Conservation (phyloP, 306 rosid genomes). For the Macrotyloma uniflorum region DNA sequence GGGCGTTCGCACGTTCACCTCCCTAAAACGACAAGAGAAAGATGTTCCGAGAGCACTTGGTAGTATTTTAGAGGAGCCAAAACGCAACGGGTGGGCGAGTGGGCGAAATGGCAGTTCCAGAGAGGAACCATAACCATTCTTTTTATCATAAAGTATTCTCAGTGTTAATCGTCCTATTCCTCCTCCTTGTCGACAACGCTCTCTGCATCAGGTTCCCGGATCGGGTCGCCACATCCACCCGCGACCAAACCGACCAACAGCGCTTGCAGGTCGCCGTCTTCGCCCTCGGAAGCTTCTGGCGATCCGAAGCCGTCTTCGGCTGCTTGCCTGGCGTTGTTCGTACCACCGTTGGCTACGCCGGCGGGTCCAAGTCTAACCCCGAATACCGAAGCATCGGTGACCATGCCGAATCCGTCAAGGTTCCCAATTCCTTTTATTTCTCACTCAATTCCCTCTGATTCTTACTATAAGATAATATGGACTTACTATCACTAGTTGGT, state of each 20-base stretch:
- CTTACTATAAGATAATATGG: background rate
- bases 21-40: conserved; percentile 30
- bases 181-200: conserved; percentile 22
- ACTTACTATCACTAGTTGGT: background rate
- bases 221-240: conserved; percentile 52
- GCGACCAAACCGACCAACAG: conserved; percentile 41
- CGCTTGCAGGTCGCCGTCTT: conserved; percentile 64
- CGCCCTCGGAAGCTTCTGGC: conserved; percentile 96
- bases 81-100: conserved; percentile 8
- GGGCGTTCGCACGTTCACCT: conserved; percentile 1
- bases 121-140: conserved; percentile 15
- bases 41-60: background rate
- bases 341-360: conserved; percentile 86
- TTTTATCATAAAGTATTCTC: conserved; percentile 8
- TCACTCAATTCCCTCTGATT: background rate
- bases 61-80: background rate
- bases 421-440: conserved; percentile 20
- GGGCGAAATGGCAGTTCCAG: conserved; percentile 49
- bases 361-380: conserved; percentile 83
- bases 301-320: conserved; percentile 91
- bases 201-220: conserved; percentile 66
- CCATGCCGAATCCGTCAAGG: conserved; percentile 93
- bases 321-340: conserved; percentile 83
- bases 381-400: conserved; percentile 82
- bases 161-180: conserved; percentile 36